Base-by-base conservation (phyloP, 1,139 yeast species). In the Blastobotrys petasosporus region DNA sequence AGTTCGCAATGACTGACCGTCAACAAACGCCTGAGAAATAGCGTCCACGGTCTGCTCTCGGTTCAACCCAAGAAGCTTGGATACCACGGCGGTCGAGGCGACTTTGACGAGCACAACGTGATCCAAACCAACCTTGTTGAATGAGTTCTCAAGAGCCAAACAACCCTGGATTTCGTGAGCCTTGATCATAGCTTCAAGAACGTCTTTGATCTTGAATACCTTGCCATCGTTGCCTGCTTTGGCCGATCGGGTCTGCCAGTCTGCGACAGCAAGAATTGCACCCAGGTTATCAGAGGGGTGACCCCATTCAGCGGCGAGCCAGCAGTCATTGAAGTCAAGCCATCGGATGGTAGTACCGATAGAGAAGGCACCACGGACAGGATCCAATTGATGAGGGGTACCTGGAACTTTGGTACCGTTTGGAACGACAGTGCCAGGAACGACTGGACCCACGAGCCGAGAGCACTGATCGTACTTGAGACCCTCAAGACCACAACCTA, bases 221-320 rank as follows among this genome's bases (percentile, higher is more conserved):
- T 65, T 63, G 42, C 68, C 69, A 20, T 71, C 75, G 45, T 65
- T 65, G 16, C 65, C 59, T 28, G 73, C 70, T 58, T 71, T 73
- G 48, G 69, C 64, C 30, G 68, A 59, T 51, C 81, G 68, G 41
- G 79, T 73, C 52, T 74, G 66, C 67, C 76, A 71, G 58, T 77
- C 82, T 17, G 81, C 76, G 32, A 77, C 78, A 1, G 82, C 79
- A 23, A 77, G 61, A 48, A 77, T 76, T 42, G 79, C 79, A 42
- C 81, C 82, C 49, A 77, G 54, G 59, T 77, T 77, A 58, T 77
- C 82, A 16, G 79, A 74, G 25, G 82, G 82, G 59, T 77, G 82
- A 5, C 82, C 82, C 82, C 82, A 77, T 59, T 77, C 82, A 29
- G 80, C 80, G 44, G 82, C 82, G 37, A 77, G 62, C 82, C 81